Evolutionary conservation across 106 monocot genomes (phyloP).

Genomic region (Dioscorea zingiberensis): DNA sequence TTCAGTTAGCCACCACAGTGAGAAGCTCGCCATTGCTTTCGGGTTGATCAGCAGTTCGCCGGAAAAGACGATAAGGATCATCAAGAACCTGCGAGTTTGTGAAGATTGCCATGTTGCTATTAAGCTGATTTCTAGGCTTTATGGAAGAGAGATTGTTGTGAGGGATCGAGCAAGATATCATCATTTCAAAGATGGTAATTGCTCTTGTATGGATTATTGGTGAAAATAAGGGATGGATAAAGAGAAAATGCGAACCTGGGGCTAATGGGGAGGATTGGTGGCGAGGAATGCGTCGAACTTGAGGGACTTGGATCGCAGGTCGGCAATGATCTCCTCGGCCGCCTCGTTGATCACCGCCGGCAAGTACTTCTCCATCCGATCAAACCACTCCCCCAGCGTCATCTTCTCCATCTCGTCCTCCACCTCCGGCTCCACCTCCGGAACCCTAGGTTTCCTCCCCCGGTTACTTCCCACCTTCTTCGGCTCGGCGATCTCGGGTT

Average conservation of each 20-base stretch:
- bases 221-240: too few relatives aligned
- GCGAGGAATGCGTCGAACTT: too few relatives aligned
- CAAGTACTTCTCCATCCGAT: too few relatives aligned
- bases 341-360: too few relatives aligned
- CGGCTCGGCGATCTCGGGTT: too few relatives aligned
- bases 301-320: too few relatives aligned
- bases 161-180: background rate
- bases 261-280: background rate
- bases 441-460: too few relatives aligned
- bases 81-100: conserved; percentile 1
- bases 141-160: background rate
- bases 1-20: background rate
- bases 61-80: background rate
- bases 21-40: conserved; percentile 6
- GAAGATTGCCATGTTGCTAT: background rate
- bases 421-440: too few relatives aligned
- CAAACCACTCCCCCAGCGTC: too few relatives aligned
- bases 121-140: background rate
- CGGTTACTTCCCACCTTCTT: too few relatives aligned
- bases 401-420: too few relatives aligned
- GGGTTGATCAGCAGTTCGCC: conserved; percentile 1
- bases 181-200: background rate
- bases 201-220: conserved; percentile 3
- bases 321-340: too few relatives aligned
- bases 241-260: background rate